These are phyloP conservation scores for Penicillium sp. DNA, from an alignment of 2,329 filamentous ascomycete species.

Conservation along the genomic window DNA sequence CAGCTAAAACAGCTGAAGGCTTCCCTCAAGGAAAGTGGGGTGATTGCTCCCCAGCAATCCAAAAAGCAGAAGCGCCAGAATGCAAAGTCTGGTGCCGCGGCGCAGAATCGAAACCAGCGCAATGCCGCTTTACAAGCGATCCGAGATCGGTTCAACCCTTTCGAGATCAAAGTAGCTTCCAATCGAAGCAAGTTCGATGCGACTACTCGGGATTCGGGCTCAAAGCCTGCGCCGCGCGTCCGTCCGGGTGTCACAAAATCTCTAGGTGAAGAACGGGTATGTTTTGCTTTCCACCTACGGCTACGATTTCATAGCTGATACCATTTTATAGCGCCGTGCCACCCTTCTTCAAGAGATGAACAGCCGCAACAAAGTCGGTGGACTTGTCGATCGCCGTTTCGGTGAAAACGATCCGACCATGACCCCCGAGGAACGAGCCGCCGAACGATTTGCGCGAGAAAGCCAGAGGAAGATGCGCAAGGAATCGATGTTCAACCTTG, in stretches of 20 bases:
- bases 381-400: conserved; percentile 86
- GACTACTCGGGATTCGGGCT: conserved; percentile 56
- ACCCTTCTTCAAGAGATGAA: conserved; percentile 89
- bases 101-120: conserved; percentile 70
- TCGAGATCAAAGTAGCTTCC: conserved; percentile 79
- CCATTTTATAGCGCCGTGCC: conserved; percentile 57
- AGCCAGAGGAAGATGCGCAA: conserved; percentile 75
- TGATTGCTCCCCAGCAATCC: conserved; percentile 85
- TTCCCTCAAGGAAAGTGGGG: conserved; percentile 80
- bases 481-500: conserved; percentile 79
- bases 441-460: conserved; percentile 84
- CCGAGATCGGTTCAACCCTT: conserved; percentile 95
- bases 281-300: conserved; percentile 22
- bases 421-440: conserved; percentile 86
- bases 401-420: conserved; percentile 93
- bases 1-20: conserved; percentile 94
- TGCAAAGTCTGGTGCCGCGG: conserved; percentile 60
- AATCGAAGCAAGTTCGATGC: conserved; percentile 80
- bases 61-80: conserved; percentile 86
- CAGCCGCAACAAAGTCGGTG: conserved; percentile 81
- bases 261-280: conserved; percentile 74
- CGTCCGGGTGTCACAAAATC: conserved; percentile 81
- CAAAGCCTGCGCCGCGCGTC: conserved; percentile 55
- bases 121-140: conserved; percentile 76
- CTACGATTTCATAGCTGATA: conserved; percentile 9